Conservation (phyloP, 2,329 filamentous ascomycete species). For the Penicillium rolfsii region DNA sequence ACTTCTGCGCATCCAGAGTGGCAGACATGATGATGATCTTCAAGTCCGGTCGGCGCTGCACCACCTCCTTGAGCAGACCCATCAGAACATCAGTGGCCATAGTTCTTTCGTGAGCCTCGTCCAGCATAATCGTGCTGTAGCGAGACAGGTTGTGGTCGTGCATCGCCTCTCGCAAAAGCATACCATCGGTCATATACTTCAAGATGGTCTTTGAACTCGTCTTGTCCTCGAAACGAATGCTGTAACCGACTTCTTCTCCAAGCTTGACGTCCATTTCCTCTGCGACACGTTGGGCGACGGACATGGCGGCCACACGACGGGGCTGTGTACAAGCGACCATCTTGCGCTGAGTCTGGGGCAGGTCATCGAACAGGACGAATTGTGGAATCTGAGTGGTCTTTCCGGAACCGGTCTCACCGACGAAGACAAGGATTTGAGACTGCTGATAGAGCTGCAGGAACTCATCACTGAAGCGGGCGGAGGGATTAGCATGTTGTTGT, state of each 20-base stretch:
- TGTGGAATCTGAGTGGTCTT: slow-evolving; percentile 99
- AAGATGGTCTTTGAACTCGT: slow-evolving; percentile 86
- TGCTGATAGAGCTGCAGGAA: slow-evolving; percentile 92
- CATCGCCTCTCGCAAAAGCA: slow-evolving; percentile 95
- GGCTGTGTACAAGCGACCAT: slow-evolving; percentile 97
- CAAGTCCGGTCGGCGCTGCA: slow-evolving; percentile 78
- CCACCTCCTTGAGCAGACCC: slow-evolving; percentile 91
- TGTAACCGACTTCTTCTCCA: slow-evolving; percentile 96
- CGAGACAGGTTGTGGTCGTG: slow-evolving; percentile 88
- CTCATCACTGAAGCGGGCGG: slow-evolving; percentile 65
- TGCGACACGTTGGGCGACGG: slow-evolving; percentile 95
- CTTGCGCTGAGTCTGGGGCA: slow-evolving; percentile 82
- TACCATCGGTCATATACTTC: slow-evolving; percentile 99
- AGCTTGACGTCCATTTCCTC: slow-evolving; percentile 93
- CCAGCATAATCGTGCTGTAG: slow-evolving; percentile 97
- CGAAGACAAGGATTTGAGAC: slow-evolving; percentile 95
- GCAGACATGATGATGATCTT: slow-evolving; percentile 99
- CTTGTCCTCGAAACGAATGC: slow-evolving; percentile 97
- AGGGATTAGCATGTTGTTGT: slow-evolving; percentile 4
- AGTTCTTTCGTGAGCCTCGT: slow-evolving; percentile 97
- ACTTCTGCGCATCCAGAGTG: slow-evolving; percentile 95
- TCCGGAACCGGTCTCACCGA: slow-evolving; percentile 98
- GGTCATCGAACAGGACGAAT: slow-evolving; percentile 95
- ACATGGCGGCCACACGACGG: slow-evolving; percentile 97
- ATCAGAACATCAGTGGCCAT: slow-evolving; percentile 97